Evolutionary conservation across 768 basidiomycete species (phyloP).

Genomic region (Xanthoconium purpureum): DNA sequence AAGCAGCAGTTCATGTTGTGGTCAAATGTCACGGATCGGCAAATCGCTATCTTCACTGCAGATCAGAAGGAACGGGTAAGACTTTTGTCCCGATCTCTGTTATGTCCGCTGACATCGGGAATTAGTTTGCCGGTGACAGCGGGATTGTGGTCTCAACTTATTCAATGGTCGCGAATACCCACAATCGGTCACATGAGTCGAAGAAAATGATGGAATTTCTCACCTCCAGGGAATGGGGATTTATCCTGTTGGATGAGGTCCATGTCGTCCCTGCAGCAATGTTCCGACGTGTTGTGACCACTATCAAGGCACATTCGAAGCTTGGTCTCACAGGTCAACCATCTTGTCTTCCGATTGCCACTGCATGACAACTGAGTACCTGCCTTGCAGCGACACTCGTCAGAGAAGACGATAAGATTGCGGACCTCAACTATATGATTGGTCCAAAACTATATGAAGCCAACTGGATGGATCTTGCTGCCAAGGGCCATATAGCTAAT

Average conservation of each 20-base stretch:
- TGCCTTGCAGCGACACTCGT: constrained; percentile 80
- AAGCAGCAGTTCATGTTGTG: constrained; percentile 97
- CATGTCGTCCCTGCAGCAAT: constrained; percentile 99
- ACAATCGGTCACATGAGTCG: constrained; percentile 97
- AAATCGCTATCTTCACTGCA: constrained; percentile 96
- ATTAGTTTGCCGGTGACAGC: constrained; percentile 91
- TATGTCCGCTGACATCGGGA: constrained; percentile 5
- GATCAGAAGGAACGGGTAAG: constrained; percentile 94
- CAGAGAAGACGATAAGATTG: constrained; percentile 98
- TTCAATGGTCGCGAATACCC: constrained; percentile 99
- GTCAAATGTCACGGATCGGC: constrained; percentile 95
- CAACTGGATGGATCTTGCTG: constrained; percentile 99
- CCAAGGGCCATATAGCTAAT: constrained; percentile 98
- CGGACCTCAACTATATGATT: constrained; percentile 98
- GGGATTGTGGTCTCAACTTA: constrained; percentile 99
- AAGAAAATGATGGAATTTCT: constrained; percentile 99
- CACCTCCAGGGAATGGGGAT: constrained; percentile 98
- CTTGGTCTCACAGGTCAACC: constrained; percentile 86
- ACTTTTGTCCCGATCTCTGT: not conserved
- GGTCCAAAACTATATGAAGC: constrained; percentile 99
- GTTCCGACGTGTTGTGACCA: constrained; percentile 97
- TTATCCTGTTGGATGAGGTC: constrained; percentile 95
- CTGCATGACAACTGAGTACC: constrained; percentile 1
- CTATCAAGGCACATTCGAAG: constrained; percentile 98
- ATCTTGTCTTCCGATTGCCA: not conserved